A percentile compares a stretch with the other conserved stretches of the same genome.
Conservation (phyloP, 2,329 filamentous ascomycete species). For the Penicillium sp. region DNA sequence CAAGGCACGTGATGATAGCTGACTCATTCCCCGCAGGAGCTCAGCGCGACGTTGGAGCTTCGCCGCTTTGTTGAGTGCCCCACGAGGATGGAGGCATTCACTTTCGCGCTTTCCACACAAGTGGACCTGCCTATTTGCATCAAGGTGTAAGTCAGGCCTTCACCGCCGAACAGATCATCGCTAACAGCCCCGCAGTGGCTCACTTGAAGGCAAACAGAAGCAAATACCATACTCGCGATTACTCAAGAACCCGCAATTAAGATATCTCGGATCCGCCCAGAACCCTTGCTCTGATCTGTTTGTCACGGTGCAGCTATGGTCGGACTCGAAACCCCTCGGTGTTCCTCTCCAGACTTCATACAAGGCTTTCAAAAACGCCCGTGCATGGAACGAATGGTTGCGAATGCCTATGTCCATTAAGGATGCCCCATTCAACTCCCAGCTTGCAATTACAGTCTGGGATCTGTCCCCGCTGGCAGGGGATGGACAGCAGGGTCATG, state of each 20-base stretch:
- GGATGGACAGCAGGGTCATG: conserved; percentile 67
- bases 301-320: conserved; percentile 89
- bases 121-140: conserved; percentile 69
- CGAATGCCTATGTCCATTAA: conserved; percentile 81
- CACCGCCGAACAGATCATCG: not conserved
- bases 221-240: conserved; percentile 74
- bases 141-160: conserved; percentile 55
- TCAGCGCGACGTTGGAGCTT: conserved; percentile 1
- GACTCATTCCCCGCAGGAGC: conserved; percentile 15
- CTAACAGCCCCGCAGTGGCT: conserved; percentile 53
- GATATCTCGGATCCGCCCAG: conserved; percentile 82
- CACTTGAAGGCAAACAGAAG: conserved; percentile 74
- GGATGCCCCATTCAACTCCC: conserved; percentile 74
- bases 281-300: conserved; percentile 85
- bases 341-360: conserved; percentile 91
- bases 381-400: conserved; percentile 94
- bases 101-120: conserved; percentile 85
- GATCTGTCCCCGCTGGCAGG: conserved; percentile 81
- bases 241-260: conserved; percentile 72
- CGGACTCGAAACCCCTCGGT: conserved; percentile 90
- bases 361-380: conserved; percentile 73
- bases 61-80: conserved; percentile 2
- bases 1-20: conserved; percentile 13
- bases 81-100: conserved; percentile 81
- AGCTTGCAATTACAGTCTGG: conserved; percentile 92